phyloP scores from a whole-genome alignment of 2,329 filamentous ascomycete genomes.

The Colletotrichum sp. region DNA sequence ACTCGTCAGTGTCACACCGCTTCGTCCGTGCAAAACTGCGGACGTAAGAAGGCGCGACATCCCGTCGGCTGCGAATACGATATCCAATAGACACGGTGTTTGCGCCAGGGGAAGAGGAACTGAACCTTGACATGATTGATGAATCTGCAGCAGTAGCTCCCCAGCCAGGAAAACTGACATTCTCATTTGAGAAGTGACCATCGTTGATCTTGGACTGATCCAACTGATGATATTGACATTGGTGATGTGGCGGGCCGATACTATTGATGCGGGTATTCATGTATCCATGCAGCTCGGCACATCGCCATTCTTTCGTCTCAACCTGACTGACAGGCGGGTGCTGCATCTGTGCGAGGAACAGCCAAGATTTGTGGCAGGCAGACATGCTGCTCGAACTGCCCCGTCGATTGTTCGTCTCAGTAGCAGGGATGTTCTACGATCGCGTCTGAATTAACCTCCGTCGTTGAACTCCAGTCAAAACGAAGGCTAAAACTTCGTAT shows the following conservation, averaged over 20 bases:
- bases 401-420: background rate
- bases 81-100: background rate
- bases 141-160: background rate
- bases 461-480: background rate
- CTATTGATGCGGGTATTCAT: background rate
- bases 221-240: background rate
- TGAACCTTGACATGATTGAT: background rate
- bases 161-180: background rate
- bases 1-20: background rate
- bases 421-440: background rate
- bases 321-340: background rate
- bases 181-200: background rate
- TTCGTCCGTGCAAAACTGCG: background rate
- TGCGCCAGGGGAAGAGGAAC: background rate
- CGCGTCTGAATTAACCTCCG: background rate
- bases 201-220: background rate
- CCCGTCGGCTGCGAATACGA: background rate
- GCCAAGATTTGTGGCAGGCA: background rate
- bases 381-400: background rate
- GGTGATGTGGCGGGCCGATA: background rate
- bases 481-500: background rate
- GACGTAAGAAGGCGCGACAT: background rate
- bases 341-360: background rate
- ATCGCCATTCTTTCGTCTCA: background rate
- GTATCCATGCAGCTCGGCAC: background rate